Evolutionary conservation across 345 rosid species (phyloP), one percentile per base, ranked within the genome.

Genomic region (Durio zibethinus): DNA sequence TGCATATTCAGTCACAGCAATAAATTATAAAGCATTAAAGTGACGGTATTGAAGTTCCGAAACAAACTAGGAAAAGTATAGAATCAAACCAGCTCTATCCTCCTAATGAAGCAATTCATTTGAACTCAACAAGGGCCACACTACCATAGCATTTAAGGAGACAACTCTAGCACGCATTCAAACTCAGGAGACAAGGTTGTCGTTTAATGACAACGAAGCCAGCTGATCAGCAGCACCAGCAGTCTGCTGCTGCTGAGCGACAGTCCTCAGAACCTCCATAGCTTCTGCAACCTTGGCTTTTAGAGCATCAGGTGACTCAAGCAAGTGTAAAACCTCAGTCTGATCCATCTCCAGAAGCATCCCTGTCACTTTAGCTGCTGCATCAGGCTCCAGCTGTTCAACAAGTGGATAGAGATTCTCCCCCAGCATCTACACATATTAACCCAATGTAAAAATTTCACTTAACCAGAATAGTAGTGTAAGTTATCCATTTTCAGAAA

Each of bases 311-410:
- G n/a, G n/a, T n/a, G n/a, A n/a, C n/a, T n/a, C n/a, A n/a, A n/a
- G n/a, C n/a, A n/a, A n/a, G n/a, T n/a, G n/a, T n/a, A n/a, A n/a
- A n/a, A n/a, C n/a, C n/a, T n/a, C n/a, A n/a, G 98, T 89, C 83
- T 94, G 98, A 43, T 94, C 99, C 99, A 93, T 94, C 84, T 94
- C 99, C 80, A 94, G 80, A 75, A 94, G 98, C 99, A 94, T 93
- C n/a, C 99, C 97, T 0, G 99, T 93, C 60, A 94, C 98, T 82
- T 94, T 94, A 12, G 97, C 99, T 14, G 97, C 94, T 31, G 95
- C 85, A 31, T 91, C 97, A 45, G 91, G 90, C 83, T 94, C 96
- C 65, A 94, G 87, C 83, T 91, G 95, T 40, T 93, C 97, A 25
- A 95, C 99, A 20, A 87, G 90, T 11, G 98, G 98, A 78, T 94